Evolutionary conservation across 208 protist genomes (phyloP), one percentile per base, ranked within the genome.

Genomic region (Acanthamoeba triangularis): DNA sequence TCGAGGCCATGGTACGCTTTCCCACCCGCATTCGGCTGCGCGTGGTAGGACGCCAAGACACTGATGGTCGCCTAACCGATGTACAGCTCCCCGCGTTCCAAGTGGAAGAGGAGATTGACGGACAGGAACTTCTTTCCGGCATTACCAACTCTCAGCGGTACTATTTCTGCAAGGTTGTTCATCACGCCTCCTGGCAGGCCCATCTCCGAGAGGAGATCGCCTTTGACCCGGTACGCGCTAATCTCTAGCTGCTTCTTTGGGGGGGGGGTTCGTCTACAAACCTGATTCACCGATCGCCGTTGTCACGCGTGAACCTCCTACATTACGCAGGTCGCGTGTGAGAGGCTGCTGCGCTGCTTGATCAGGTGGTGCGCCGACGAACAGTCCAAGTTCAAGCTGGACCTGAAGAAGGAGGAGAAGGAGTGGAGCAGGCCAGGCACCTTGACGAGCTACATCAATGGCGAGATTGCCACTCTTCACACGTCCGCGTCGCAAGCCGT

Each of bases 341-440:
- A 82, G 33, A 82, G 82, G 90, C 41, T 94, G n/a, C 56, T 94
- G 30, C 47, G 49, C 2, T 65, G 67, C 56, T 10, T 94, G 41
- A 16, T 76, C 1, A 80, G 30, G 33, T 94, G 90, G 90, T 94
- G 90, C 69, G 44, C 25, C 33, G 90, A 94, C 37, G 90, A 94
- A 30, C n/a, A 41, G 44, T 54, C 69, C 18, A 52, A 61, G 33
- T 76, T 94, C 35, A 94, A 94, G 90, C 18, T 94, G n/a, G 90
- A 94, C 72, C 47, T 84, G 67, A 94, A 82, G 90, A 94, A 94
- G 90, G 90, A 94, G 37, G 90, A 94, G 90, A 94, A 94, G 72
- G 90, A 94, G 52, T 94, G 90, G 90, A 82, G 25, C 37, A 92
- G 37, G 23, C 14, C 85, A 3, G 59, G 47, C 25, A n/a, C 59